These are phyloP conservation scores for Nakaseomyces sp. DNA, from an alignment of 1,139 yeast genomes.

Conservation along the genomic window DNA sequence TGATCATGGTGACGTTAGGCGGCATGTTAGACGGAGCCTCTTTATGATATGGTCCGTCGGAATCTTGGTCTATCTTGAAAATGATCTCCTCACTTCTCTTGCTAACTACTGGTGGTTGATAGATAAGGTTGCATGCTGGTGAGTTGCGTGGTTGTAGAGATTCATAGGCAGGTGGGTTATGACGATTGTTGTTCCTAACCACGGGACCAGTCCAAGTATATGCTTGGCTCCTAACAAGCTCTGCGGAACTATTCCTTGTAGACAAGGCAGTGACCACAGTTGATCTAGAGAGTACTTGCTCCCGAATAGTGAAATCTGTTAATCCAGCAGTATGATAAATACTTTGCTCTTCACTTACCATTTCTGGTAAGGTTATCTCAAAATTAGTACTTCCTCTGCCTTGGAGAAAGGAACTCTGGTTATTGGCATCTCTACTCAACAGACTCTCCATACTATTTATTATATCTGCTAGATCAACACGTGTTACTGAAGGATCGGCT, in stretches of 20 bases:
- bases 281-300: slow-evolving; percentile 1
- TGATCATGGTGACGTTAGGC: not conserved
- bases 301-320: not conserved
- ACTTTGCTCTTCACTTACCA: not conserved
- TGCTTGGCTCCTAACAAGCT: not conserved
- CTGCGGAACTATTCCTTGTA: not conserved
- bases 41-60: not conserved
- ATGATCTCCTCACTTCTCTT: slow-evolving; percentile 2
- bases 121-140: not conserved
- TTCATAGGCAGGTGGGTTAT: not conserved
- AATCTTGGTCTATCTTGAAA: not conserved
- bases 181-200: not conserved
- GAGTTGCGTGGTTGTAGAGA: not conserved
- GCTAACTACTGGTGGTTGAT: not conserved
- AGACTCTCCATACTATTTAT: not conserved
- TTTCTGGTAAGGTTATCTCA: not conserved
- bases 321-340: not conserved
- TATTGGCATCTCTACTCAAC: not conserved
- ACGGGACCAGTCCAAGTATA: not conserved
- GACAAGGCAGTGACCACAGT: not conserved
- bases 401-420: not conserved
- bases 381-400: not conserved
- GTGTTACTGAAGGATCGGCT: not conserved
- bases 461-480: not conserved
- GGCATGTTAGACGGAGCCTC: slow-evolving; percentile 1